A percentile compares a stretch with the other conserved stretches of the same genome.
These are phyloP conservation scores for Capniomyces stellatus DNA, from an alignment of 371 early-diverging fungal genomes.

Conservation along the genomic window DNA sequence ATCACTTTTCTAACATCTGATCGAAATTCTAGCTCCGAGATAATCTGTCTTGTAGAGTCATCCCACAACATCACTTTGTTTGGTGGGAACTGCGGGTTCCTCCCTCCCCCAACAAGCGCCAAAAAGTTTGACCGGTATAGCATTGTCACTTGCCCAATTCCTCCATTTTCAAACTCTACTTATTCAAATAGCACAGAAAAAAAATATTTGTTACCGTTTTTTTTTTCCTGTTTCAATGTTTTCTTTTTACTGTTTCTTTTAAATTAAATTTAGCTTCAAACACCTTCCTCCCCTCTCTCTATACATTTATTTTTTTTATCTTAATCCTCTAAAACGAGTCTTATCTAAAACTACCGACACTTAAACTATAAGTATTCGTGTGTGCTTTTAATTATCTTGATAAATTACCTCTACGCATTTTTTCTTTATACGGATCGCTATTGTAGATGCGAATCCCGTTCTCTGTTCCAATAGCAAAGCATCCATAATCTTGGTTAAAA, in stretches of 20 bases:
- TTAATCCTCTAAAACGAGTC: no score
- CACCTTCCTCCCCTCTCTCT: no score
- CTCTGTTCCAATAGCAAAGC: conserved; percentile 82
- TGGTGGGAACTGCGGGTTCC: conserved; percentile 62
- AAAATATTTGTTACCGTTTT: no score
- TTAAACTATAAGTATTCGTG: no score
- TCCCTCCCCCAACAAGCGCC: conserved; percentile 90
- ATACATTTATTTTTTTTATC: no score
- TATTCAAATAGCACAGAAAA: no score
- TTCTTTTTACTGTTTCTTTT: no score
- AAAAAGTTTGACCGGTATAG: conserved; percentile 82
- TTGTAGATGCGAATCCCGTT: conserved; percentile 84
- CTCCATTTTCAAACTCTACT: conserved; percentile 67
- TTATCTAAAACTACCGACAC: neutral
- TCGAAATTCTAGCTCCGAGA: conserved; percentile 63
- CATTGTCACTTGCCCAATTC: conserved; percentile 87
- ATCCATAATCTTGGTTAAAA: conserved; percentile 77
- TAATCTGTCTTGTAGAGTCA: conserved; percentile 49
- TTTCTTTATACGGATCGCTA: conserved; percentile 75
- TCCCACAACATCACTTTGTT: conserved; percentile 87
- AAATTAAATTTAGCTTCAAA: no score
- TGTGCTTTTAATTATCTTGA: no score
- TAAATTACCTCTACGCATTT: conserved; percentile 61
- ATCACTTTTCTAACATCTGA: conserved; percentile 64
- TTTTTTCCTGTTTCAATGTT: no score